A percentile compares a stretch with the other conserved stretches of the same genome.
phyloP scores from a whole-genome alignment of 2,329 filamentous ascomycete species.

The Emericellopsis atlantica region DNA sequence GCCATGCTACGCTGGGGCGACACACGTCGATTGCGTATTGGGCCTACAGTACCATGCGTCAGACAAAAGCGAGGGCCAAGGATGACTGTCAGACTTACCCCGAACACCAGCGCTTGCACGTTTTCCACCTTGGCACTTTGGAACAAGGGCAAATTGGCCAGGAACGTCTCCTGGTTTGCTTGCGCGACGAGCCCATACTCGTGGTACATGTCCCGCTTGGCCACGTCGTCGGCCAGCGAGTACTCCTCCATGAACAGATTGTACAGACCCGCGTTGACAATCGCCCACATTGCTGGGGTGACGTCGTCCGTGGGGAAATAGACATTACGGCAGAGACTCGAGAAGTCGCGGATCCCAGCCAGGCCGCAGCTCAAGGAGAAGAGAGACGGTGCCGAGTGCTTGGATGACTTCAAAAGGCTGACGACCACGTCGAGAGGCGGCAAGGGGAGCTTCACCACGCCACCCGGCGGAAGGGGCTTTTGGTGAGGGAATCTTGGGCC shows the following conservation, averaged over 20 bases:
- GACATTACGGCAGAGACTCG: slow-evolving; percentile 32
- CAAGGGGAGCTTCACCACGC: slow-evolving; percentile 38
- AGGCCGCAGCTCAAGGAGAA: slow-evolving; percentile 38
- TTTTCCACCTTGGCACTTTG: slow-evolving; percentile 40
- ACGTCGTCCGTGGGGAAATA: slow-evolving; percentile 40
- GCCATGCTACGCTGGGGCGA: slow-evolving; percentile 51
- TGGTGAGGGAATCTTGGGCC: slow-evolving; percentile 32
- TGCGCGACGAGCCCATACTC: slow-evolving; percentile 26
- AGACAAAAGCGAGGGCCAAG: not conserved
- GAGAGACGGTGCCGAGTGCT: slow-evolving; percentile 32
- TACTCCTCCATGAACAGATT: slow-evolving; percentile 35
- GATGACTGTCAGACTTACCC: slow-evolving; percentile 25
- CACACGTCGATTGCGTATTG: slow-evolving; percentile 51
- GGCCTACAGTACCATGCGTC: slow-evolving; percentile 22
- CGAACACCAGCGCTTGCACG: slow-evolving; percentile 45
- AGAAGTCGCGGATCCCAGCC: slow-evolving; percentile 34
- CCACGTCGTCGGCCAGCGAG: slow-evolving; percentile 18
- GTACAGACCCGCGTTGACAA: slow-evolving; percentile 34
- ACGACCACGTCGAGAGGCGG: slow-evolving; percentile 39
- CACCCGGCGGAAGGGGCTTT: slow-evolving; percentile 29
- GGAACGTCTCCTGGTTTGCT: slow-evolving; percentile 34
- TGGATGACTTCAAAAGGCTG: slow-evolving; percentile 23
- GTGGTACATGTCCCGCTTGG: slow-evolving; percentile 20
- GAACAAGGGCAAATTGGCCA: slow-evolving; percentile 40
- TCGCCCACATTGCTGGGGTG: slow-evolving; percentile 35